These are phyloP conservation scores for Phytophthora cajani DNA, from an alignment of 352 stramenopile species.

Conservation along the genomic window DNA sequence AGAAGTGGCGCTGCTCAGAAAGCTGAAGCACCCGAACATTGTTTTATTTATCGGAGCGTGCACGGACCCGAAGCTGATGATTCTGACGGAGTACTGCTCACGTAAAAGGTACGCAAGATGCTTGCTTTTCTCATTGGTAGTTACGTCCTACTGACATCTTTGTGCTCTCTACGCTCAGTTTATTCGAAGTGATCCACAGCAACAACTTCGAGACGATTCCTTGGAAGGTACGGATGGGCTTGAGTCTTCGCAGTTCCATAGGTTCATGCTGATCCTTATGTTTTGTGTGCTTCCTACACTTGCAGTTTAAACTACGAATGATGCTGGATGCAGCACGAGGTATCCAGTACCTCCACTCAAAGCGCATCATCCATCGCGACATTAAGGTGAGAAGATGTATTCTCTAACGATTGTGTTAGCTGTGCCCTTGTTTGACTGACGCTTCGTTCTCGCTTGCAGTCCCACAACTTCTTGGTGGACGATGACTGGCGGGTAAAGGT, in stretches of 20 bases:
- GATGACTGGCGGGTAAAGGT: constrained; percentile 92
- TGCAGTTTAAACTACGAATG: constrained; percentile 90
- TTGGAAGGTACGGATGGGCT: constrained; percentile 71
- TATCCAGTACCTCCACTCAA: constrained; percentile 91
- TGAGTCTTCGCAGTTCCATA: background rate
- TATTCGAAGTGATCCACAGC: constrained; percentile 91
- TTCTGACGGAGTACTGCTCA: constrained; percentile 91
- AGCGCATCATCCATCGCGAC: constrained; percentile 88
- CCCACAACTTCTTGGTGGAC: constrained; percentile 91
- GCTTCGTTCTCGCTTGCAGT: constrained; percentile 41
- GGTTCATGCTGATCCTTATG: background rate
- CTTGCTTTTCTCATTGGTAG: background rate
- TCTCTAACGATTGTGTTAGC: background rate
- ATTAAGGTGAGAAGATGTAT: constrained; percentile 74
- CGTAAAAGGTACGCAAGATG: constrained; percentile 70
- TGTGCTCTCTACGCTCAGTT: constrained; percentile 42
- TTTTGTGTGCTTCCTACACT: constrained; percentile 4
- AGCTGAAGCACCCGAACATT: constrained; percentile 91
- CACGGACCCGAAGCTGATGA: constrained; percentile 90
- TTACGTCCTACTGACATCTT: background rate
- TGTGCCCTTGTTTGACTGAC: background rate
- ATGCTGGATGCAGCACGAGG: constrained; percentile 88
- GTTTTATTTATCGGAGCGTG: constrained; percentile 92
- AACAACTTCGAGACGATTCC: constrained; percentile 91
- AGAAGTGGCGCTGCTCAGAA: constrained; percentile 86